These are phyloP conservation scores for Acmispon strigosus DNA, from an alignment of 306 rosid species.

Conservation along the genomic window DNA sequence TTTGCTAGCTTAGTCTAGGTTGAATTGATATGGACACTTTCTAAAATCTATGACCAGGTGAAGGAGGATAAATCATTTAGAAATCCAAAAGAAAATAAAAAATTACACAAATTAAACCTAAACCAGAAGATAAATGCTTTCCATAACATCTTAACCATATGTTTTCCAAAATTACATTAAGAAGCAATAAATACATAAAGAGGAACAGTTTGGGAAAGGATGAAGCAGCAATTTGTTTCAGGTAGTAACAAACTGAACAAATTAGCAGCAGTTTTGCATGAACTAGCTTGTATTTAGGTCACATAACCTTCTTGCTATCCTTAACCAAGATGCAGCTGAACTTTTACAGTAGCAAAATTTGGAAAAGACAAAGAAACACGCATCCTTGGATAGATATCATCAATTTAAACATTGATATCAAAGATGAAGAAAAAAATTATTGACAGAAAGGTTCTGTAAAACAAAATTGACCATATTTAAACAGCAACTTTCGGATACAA, in stretches of 20 bases:
- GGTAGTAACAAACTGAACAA: not conserved
- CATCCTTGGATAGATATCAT: not conserved
- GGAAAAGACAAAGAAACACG: not conserved
- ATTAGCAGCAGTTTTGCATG: not conserved
- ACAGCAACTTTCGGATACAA: not conserved
- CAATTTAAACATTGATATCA: not conserved
- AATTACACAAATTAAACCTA: not conserved
- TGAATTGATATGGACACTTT: not conserved
- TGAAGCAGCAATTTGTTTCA: not conserved
- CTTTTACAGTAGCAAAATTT: not conserved
- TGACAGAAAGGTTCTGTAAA: not conserved
- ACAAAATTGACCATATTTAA: not conserved
- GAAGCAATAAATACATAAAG: not conserved
- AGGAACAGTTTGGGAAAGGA: not conserved
- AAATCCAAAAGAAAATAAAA: not conserved
- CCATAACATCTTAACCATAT: not conserved
- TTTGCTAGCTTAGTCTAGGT: not conserved
- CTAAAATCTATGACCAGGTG: not conserved
- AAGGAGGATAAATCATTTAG: not conserved
- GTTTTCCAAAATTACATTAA: not conserved
- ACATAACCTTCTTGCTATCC: not conserved
- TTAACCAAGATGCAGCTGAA: not conserved
- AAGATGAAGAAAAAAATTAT: not conserved
- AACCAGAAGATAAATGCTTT: conserved; percentile 1
- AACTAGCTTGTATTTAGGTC: not conserved